Evolutionary conservation across 202 grass and related monocot genomes (phyloP).

Genomic region (Cymbopogon flexuosus): DNA sequence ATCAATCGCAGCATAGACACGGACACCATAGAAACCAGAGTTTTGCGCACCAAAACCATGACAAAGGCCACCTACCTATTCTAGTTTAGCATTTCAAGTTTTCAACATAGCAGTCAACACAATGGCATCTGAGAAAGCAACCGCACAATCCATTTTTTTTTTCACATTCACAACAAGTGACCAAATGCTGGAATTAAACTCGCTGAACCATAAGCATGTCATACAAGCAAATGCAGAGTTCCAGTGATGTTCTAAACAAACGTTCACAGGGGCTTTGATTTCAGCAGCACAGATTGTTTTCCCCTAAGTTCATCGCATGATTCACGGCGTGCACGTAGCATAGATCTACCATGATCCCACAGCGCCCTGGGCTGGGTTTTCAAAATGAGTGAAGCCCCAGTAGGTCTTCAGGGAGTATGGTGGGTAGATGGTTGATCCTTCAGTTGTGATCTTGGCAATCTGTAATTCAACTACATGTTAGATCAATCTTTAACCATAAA

Average conservation of each 20-base stretch:
- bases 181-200: background rate
- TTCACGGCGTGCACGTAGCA: no score
- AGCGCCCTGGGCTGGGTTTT: conserved; percentile 82
- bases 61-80: background rate
- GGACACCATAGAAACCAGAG: no score
- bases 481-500: background rate
- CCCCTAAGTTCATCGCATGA: conserved; percentile 22
- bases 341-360: conserved; percentile 83
- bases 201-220: background rate
- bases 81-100: background rate
- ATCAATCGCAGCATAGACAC: background rate
- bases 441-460: conserved; percentile 90
- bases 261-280: background rate
- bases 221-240: conserved; percentile 41
- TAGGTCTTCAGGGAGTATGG: conserved; percentile 85
- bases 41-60: no score
- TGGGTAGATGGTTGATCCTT: conserved; percentile 74
- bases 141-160: conserved; percentile 1
- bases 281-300: conserved; percentile 1
- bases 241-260: conserved; percentile 18
- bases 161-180: conserved; percentile 2
- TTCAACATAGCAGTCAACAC: background rate
- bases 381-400: conserved; percentile 79
- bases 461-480: conserved; percentile 17
- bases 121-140: background rate